These are phyloP conservation scores for Candida ovalis DNA, from an alignment of 805 yeast genomes.

Conservation along the genomic window DNA sequence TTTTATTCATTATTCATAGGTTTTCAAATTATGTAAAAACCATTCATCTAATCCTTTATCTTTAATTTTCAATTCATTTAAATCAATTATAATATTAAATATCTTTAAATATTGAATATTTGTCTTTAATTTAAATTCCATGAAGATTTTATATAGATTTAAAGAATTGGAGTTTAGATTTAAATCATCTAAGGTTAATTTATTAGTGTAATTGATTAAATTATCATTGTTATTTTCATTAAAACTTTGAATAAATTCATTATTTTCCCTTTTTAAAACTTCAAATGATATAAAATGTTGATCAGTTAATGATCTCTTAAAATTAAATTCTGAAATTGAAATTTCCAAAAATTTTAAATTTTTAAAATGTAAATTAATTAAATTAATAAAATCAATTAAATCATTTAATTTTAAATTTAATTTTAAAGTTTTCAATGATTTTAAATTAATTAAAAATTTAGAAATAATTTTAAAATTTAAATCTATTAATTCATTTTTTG, in stretches of 20 bases:
- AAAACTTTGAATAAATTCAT: not conserved
- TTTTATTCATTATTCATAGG: not conserved
- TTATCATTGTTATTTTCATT: not conserved
- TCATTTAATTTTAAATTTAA: conserved; percentile 14
- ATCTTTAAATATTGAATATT: conserved; percentile 17
- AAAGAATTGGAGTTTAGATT: conserved; percentile 5
- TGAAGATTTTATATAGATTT: conserved; percentile 6
- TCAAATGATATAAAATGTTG: conserved; percentile 14
- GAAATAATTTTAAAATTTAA: conserved; percentile 5
- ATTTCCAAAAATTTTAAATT: conserved; percentile 17
- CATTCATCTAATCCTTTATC: conserved; percentile 23
- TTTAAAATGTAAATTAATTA: conserved; percentile 1
- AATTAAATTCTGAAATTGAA: conserved; percentile 17
- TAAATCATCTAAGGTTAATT: conserved; percentile 5
- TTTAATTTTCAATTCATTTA: conserved; percentile 13
- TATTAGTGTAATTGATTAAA: not conserved
- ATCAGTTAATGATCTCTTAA: conserved; percentile 6
- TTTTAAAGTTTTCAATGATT: conserved; percentile 14
- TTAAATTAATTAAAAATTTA: conserved; percentile 9
- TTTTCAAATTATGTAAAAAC: conserved; percentile 19
- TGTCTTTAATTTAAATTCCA: conserved; percentile 8
- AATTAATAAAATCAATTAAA: conserved; percentile 6
- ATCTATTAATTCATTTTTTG: conserved; percentile 8
- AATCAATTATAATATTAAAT: conserved; percentile 18
- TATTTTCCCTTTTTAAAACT: conserved; percentile 4